These are phyloP conservation scores for Alloteropsis semialata DNA, from an alignment of 176 grass and related monocot species.

Conservation along the genomic window DNA sequence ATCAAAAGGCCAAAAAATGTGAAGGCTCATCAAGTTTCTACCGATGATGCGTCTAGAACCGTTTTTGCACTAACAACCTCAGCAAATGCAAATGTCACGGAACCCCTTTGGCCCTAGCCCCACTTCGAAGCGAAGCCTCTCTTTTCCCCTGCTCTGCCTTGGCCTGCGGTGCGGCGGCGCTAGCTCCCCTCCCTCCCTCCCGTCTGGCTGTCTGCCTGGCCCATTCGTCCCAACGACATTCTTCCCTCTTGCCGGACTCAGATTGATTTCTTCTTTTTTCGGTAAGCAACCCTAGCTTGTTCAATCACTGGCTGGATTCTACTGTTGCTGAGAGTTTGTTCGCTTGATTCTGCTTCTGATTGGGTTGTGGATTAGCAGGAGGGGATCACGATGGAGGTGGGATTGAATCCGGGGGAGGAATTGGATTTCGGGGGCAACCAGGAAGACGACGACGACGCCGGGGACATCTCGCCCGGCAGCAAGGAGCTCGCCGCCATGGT, in stretches of 20 bases:
- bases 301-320: neutral
- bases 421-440: slow-evolving; percentile 27
- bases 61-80: neutral
- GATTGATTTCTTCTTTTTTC: neutral
- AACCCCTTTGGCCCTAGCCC: neutral
- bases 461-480: slow-evolving; percentile 30
- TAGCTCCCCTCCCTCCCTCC: too few relatives aligned
- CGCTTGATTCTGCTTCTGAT: neutral
- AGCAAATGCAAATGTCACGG: neutral
- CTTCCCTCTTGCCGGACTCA: neutral
- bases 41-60: neutral
- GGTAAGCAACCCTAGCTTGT: slow-evolving; percentile 41
- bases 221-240: neutral
- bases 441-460: slow-evolving; percentile 44
- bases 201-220: neutral
- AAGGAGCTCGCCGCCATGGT: slow-evolving; percentile 41
- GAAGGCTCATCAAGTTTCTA: neutral
- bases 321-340: neutral
- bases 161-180: slow-evolving; percentile 29
- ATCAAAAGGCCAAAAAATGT: too few relatives aligned
- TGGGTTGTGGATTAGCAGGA: slow-evolving; percentile 4
- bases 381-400: slow-evolving; percentile 28
- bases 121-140: neutral
- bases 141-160: neutral
- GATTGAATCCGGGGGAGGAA: slow-evolving; percentile 30